phyloP scores from a whole-genome alignment of 2,329 filamentous ascomycete genomes.

The Ophiostoma triangulosporum region DNA sequence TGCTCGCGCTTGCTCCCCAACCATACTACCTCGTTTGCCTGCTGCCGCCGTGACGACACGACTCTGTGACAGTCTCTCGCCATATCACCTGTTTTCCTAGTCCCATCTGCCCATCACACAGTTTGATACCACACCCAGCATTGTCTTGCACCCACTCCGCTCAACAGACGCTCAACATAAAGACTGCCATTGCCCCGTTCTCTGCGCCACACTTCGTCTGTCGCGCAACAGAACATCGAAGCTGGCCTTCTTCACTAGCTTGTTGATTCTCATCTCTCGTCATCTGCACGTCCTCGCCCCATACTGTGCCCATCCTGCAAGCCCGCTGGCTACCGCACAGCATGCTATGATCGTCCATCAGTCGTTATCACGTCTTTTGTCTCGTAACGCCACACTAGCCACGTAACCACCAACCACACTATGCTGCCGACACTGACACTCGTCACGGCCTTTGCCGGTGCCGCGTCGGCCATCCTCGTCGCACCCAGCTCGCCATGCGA shows the following conservation, averaged over 20 bases:
- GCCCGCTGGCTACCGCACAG: no score
- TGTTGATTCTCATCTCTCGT: no score
- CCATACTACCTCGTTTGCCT: background rate
- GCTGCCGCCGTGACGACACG: background rate
- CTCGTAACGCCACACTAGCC: background rate
- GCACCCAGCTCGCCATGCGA: slow-evolving; percentile 35
- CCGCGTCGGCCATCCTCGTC: slow-evolving; percentile 26
- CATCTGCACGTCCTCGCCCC: no score
- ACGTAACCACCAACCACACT: background rate
- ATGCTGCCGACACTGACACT: slow-evolving; percentile 13
- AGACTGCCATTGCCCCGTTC: background rate
- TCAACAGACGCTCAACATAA: no score
- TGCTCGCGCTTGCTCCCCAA: background rate
- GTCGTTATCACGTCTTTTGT: background rate
- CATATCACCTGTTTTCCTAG: background rate
- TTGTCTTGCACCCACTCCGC: background rate
- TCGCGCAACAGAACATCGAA: no score
- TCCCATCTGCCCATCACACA: background rate
- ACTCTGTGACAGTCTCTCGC: background rate
- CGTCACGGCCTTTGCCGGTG: slow-evolving; percentile 11
- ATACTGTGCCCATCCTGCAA: no score
- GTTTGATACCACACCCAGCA: background rate
- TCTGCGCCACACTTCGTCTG: background rate
- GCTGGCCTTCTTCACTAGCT: no score
- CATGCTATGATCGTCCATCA: background rate